These are phyloP conservation scores for Ophiostoma pallidulum DNA, from an alignment of 2,329 filamentous ascomycete genomes.

Conservation along the genomic window DNA sequence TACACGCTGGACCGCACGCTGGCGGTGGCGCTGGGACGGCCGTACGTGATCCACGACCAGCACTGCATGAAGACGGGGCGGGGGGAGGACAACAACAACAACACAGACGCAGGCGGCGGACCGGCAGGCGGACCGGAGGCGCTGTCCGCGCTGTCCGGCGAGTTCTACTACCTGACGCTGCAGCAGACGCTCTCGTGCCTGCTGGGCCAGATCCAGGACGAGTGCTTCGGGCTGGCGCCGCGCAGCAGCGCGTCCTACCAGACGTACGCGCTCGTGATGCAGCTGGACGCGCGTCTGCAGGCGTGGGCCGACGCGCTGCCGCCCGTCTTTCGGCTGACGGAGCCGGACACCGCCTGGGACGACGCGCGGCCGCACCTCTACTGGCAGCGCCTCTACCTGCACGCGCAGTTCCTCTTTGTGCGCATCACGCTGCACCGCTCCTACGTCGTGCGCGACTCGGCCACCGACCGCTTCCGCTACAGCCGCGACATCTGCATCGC, in stretches of 20 bases:
- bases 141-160: neutral
- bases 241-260: constrained; percentile 31
- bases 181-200: constrained; percentile 26
- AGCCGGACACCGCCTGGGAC: constrained; percentile 26
- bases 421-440: constrained; percentile 31
- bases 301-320: constrained; percentile 26
- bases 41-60: constrained; percentile 29
- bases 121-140: constrained; percentile 17
- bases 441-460: constrained; percentile 30
- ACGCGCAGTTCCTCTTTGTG: constrained; percentile 31
- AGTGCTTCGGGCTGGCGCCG: constrained; percentile 28
- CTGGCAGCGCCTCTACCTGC: constrained; percentile 31
- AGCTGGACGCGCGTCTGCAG: constrained; percentile 26
- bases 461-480: constrained; percentile 29
- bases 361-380: constrained; percentile 21
- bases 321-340: constrained; percentile 25
- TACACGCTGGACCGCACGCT: constrained; percentile 32
- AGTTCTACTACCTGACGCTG: no score
- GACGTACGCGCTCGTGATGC: constrained; percentile 24
- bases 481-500: constrained; percentile 32
- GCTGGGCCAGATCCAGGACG: constrained; percentile 30
- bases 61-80: constrained; percentile 30
- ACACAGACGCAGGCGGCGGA: constrained; percentile 27
- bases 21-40: constrained; percentile 30
- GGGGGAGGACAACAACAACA: constrained; percentile 29